These are phyloP conservation scores for Desmodesmus armatus DNA, from an alignment of 139 green algal species.

Conservation along the genomic window DNA sequence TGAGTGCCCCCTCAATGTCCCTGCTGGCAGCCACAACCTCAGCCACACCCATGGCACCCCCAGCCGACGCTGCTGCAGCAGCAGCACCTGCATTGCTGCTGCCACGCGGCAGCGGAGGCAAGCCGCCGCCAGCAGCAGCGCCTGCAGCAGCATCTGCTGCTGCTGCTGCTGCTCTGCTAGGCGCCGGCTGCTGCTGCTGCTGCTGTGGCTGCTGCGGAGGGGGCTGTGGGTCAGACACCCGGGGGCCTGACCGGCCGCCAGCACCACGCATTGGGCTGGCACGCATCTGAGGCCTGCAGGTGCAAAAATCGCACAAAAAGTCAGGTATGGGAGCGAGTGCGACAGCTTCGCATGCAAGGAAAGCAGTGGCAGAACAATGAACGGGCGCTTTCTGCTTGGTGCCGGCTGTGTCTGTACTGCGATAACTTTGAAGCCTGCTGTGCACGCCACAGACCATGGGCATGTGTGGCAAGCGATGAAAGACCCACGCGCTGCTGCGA, in stretches of 20 bases:
- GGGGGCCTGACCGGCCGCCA: background rate
- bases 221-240: background rate
- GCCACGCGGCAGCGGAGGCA: background rate
- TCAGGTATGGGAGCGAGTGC: too few species aligned
- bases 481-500: background rate
- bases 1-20: slow-evolving; percentile 19
- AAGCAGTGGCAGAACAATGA: too few species aligned
- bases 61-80: background rate
- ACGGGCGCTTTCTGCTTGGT: too few species aligned
- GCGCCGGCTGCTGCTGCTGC: background rate
- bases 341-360: too few species aligned
- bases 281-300: slow-evolving; percentile 1
- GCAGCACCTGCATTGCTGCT: background rate
- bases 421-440: too few species aligned
- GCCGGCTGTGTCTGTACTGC: too few species aligned
- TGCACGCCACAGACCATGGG: too few species aligned
- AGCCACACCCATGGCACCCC: background rate
- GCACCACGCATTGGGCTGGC: slow-evolving; percentile 30
- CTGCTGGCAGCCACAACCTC: slow-evolving; percentile 27
- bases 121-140: background rate
- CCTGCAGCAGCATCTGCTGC: background rate
- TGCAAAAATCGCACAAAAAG: too few species aligned
- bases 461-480: too few species aligned
- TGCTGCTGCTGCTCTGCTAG: slow-evolving; percentile 18
- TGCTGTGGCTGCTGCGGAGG: background rate